A percentile compares a stretch with the other conserved stretches of the same genome.
Evolutionary conservation across 352 stramenopile genomes (phyloP).

Genomic region (Globisporangium heterothallicum): DNA sequence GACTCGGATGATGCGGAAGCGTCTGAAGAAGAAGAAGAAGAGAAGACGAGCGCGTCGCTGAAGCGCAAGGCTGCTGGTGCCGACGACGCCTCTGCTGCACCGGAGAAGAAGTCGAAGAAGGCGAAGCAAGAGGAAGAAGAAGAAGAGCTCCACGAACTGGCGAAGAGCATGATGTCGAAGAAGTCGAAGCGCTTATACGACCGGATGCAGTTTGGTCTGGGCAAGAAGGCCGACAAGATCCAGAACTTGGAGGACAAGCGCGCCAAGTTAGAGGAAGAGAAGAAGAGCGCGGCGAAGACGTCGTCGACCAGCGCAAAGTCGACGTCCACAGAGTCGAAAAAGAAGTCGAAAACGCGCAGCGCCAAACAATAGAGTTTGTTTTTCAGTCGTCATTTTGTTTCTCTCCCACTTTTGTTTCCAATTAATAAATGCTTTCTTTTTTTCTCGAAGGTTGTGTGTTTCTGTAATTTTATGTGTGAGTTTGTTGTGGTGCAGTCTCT

Average conservation of each 20-base stretch:
- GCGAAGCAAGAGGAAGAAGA: conserved; percentile 76
- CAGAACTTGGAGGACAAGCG: conserved; percentile 80
- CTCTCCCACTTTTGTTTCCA: neutral
- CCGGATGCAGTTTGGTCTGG: conserved; percentile 89
- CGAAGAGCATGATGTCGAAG: conserved; percentile 92
- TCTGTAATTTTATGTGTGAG: too few relatives aligned
- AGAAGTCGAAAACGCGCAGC: conserved; percentile 20
- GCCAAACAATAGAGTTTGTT: conserved; percentile 15
- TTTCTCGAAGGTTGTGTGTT: too few relatives aligned
- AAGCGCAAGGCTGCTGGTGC: conserved; percentile 55
- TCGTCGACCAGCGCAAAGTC: too few relatives aligned
- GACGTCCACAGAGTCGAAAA: conserved; percentile 13
- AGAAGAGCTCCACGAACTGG: conserved; percentile 75
- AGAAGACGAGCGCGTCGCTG: conserved; percentile 22
- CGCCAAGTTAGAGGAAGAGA: conserved; percentile 55
- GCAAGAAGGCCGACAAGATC: conserved; percentile 85
- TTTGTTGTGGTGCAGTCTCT: neutral
- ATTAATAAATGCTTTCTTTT: neutral
- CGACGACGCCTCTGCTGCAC: too few relatives aligned
- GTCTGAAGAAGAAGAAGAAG: conserved; percentile 28
- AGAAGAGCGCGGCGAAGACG: conserved; percentile 25
- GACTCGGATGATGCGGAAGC: conserved; percentile 45
- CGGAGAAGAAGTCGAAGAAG: conserved; percentile 69
- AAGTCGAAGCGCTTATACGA: conserved; percentile 90
- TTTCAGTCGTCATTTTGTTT: neutral